Conservation (phyloP, 1,284 basidiomycete species). For the Heterobasidion parviporum region DNA sequence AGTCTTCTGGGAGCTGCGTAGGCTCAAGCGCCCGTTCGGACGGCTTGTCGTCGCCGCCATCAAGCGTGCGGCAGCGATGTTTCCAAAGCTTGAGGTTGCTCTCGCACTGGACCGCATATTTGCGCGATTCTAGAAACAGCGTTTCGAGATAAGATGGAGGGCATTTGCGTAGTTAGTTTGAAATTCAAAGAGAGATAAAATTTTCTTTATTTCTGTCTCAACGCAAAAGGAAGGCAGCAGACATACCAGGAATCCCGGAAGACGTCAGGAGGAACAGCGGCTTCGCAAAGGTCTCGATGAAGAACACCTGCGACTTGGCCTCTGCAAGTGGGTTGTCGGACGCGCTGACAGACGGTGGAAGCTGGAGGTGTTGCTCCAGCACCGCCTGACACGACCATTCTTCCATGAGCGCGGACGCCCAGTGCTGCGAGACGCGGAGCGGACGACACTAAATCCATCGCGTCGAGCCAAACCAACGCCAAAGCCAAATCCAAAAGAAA, state of each 20-base stretch:
- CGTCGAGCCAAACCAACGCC: background rate
- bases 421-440: conserved; percentile 80
- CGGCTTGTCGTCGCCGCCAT: background rate
- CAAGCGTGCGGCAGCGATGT: conserved; percentile 30
- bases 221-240: background rate
- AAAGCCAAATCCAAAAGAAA: background rate
- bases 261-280: conserved; percentile 77
- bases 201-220: background rate
- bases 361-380: conserved; percentile 69
- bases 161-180: background rate
- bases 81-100: conserved; percentile 65
- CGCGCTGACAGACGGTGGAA: conserved; percentile 67
- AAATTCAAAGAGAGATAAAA: background rate
- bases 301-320: conserved; percentile 85
- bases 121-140: conserved; percentile 43
- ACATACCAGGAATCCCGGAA: conserved; percentile 64
- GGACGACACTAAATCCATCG: conserved; percentile 66
- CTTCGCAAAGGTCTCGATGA: conserved; percentile 75
- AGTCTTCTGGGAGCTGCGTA: conserved; percentile 39
- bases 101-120: conserved; percentile 55
- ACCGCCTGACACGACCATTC: conserved; percentile 88
- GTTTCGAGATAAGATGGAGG: background rate
- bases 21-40: conserved; percentile 16
- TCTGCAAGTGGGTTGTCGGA: conserved; percentile 62
- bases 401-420: conserved; percentile 79